Evolutionary conservation across 108 stramenopile genomes (phyloP), one percentile per base, ranked within the genome.

Genomic region (Chaetoceros muelleri): DNA sequence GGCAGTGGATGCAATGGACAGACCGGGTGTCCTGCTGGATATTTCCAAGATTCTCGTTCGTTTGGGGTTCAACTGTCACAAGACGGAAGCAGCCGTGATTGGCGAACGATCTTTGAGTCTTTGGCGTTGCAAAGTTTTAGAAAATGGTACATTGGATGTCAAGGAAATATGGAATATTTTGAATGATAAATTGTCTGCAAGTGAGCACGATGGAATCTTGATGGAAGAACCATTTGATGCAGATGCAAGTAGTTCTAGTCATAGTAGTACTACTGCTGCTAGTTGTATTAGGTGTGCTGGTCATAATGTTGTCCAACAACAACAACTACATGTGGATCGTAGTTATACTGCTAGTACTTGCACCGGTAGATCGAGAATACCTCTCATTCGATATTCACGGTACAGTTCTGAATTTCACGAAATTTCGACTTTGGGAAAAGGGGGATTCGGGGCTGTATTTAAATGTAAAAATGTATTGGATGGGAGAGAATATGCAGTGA

Each of bases 401-500:
- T 92, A 86, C 57, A 69, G 51, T 21, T 85, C 86, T 23, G 90
- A 92, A 58, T 92, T 92, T 57, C 58, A 70, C 28, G 84, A 92
- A 59, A 48, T 80, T n/a, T 71, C 68, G 40, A 53, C 85, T 2
- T 63, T 92, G 17, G 91, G 91, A 10, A 73, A 61, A 54, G 95
- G 95, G 16, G 95, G 91, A 21, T 95, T 95, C 70, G 95, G 95
- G 26, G 78, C 81, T 27, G 91, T 95, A 7, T 81, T 89, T 66
- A 73, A 67, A 24, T 83, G 81, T 52, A 40, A 60, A 46, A 95
- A 95, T 67, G 55, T 68, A n/a, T 62, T 95, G 22, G 95, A 95
- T 66, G 80, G 89, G 20, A 69, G 81, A 31, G 78, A 91, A 49
- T 98, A 98, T 62, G 97, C 97, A 31, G 78, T 98, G 22, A 98